These are phyloP conservation scores for Phellopilus nigrolimitatus DNA, from an alignment of 1,284 basidiomycete genomes.

Conservation along the genomic window DNA sequence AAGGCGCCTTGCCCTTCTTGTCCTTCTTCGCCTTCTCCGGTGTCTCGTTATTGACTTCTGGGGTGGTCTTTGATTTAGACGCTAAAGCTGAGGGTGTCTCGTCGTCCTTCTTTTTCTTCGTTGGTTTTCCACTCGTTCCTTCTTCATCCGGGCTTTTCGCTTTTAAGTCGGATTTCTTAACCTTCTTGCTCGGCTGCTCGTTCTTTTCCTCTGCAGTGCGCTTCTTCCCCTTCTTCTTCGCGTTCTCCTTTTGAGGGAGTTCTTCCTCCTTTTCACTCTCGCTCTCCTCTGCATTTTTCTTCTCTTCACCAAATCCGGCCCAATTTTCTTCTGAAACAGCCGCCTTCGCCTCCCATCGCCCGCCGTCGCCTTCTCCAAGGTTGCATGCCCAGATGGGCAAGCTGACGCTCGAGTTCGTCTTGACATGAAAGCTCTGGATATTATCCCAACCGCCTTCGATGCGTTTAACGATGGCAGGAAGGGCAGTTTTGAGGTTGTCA, in stretches of 20 bases:
- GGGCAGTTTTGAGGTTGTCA: slow-evolving; percentile 73
- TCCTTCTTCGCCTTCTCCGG: too few species aligned
- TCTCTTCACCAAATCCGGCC: slow-evolving; percentile 22
- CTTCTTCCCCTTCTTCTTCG: slow-evolving; percentile 21
- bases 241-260: slow-evolving; percentile 26
- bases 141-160: slow-evolving; percentile 41
- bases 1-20: too few species aligned
- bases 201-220: slow-evolving; percentile 19
- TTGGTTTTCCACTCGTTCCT: slow-evolving; percentile 15
- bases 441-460: slow-evolving; percentile 89
- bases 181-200: slow-evolving; percentile 16
- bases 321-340: slow-evolving; percentile 28
- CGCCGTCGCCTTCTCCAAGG: slow-evolving; percentile 57
- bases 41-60: too few species aligned
- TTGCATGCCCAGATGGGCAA: slow-evolving; percentile 87
- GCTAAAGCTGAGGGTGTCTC: slow-evolving; percentile 10
- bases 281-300: too few species aligned
- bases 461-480: slow-evolving; percentile 71
- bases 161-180: slow-evolving; percentile 19
- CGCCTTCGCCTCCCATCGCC: slow-evolving; percentile 48
- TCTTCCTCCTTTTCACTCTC: slow-evolving; percentile 31
- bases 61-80: slow-evolving; percentile 4
- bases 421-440: slow-evolving; percentile 86
- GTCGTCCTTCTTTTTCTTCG: slow-evolving; percentile 23
- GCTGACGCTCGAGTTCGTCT: slow-evolving; percentile 81